Evolutionary conservation across 768 basidiomycete genomes (phyloP).

Genomic region (Peribolospora kevripleyi): DNA sequence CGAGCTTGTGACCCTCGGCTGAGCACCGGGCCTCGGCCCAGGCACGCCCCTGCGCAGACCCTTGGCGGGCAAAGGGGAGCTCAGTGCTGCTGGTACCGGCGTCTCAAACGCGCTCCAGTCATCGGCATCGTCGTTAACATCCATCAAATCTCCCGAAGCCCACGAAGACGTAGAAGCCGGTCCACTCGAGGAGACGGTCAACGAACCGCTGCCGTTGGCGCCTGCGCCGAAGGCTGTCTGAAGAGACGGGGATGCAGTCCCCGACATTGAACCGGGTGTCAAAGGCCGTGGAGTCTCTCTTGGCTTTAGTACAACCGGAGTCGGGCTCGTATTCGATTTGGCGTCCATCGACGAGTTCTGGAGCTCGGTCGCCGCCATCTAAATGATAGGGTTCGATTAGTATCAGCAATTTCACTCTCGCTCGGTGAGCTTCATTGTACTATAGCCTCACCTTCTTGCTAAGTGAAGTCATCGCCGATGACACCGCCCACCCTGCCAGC

Average conservation of each 20-base stretch:
- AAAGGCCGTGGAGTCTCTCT: neutral
- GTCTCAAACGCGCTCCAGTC: constrained; percentile 56
- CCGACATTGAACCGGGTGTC: constrained; percentile 1
- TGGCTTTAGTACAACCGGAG: constrained; percentile 7
- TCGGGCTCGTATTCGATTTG: neutral
- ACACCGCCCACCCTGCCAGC: constrained; percentile 88
- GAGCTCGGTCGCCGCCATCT: constrained; percentile 50
- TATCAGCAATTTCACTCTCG: too few relatives aligned
- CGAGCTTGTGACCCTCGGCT: constrained; percentile 1
- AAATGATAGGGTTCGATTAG: neutral
- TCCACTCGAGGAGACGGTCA: constrained; percentile 28
- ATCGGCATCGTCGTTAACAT: constrained; percentile 73
- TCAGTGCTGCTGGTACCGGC: neutral
- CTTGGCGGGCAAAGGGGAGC: neutral
- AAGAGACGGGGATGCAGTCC: constrained; percentile 5
- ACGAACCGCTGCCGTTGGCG: constrained; percentile 17
- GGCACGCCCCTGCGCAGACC: constrained; percentile 35
- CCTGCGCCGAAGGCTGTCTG: constrained; percentile 21
- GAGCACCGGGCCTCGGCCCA: constrained; percentile 26
- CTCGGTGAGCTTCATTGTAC: too few relatives aligned
- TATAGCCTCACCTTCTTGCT: constrained; percentile 40
- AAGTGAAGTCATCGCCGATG: constrained; percentile 79
- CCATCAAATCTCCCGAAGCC: constrained; percentile 46
- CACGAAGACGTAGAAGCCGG: constrained; percentile 5
- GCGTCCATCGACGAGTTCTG: constrained; percentile 19